Evolutionary conservation across 129 eudicot species (phyloP), one percentile per base, ranked within the genome.

Genomic region (Deinandra increscens): DNA sequence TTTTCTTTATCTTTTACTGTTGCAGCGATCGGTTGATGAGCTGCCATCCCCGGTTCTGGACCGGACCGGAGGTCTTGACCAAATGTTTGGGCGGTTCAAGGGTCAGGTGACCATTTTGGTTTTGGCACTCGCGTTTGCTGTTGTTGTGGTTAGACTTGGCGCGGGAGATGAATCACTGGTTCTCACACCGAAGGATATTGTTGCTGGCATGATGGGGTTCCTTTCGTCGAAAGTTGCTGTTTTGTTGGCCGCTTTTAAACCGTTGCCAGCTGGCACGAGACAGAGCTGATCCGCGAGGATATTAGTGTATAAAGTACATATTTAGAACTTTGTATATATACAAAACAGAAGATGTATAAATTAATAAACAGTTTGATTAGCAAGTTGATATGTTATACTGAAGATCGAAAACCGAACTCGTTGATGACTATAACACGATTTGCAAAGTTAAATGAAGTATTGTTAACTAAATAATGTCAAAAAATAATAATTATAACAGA

Each of bases 21-120:
- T 93, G 70, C 97, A 93, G 70, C 81, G 85, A 46, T 93, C 96
- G 0, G 98, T 93, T 26, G 98, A 93, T 50, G 91, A 72, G 46
- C 73, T 93, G 26, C 88, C 90, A 9, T 79, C 92, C 20, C 81
- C 85, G 0, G 87, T 75, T 17, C 71, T 38, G 46, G 77, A 83
- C 43, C 33, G 64, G 19, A 60, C 63, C 43, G 86, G 72, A 4
- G 77, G 75, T 50, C 75, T 74, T 19, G 84, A 74, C 29, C 66
- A 68, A 56, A 43, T 80, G 60, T 76, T 89, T 29, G 85, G 84
- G 31, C 81, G 69, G 46, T 72, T 84, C 7, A 83, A 71, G 61
- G 95, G 95, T 38, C 79, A 86, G 5, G 59, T 85, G 38, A 54
- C 60, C 39, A 38, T 31, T 36, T 36, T 92, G 59, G 81, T 56